phyloP scores from a whole-genome alignment of 2,329 filamentous ascomycete genomes.

The Curvularia hawaiiensis region DNA sequence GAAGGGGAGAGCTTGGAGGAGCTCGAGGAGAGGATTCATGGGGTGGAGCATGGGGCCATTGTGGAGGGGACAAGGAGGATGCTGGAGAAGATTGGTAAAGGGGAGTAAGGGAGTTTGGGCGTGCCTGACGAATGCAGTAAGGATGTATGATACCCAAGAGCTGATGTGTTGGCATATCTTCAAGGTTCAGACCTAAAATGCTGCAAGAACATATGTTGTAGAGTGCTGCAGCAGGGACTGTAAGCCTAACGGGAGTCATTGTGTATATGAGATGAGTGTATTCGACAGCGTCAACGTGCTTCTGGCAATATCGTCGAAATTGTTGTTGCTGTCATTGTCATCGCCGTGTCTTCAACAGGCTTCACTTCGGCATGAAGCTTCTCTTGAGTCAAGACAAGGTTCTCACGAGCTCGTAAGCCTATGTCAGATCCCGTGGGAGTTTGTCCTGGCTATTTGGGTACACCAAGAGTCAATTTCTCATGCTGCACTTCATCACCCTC shows the following conservation, averaged over 20 bases:
- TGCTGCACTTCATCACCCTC: too few relatives aligned
- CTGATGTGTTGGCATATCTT: background rate
- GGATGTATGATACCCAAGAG: constrained; percentile 13
- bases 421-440: too few relatives aligned
- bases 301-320: too few relatives aligned
- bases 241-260: background rate
- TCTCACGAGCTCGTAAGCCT: too few relatives aligned
- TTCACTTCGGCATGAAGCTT: too few relatives aligned
- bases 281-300: background rate
- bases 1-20: constrained; percentile 62
- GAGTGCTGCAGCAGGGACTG: background rate
- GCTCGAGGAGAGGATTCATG: constrained; percentile 75
- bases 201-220: background rate
- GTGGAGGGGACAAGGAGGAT: constrained; percentile 70
- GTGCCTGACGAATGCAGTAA: background rate
- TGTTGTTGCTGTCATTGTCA: too few relatives aligned
- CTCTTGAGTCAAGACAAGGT: too few relatives aligned
- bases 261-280: background rate
- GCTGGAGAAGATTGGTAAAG: constrained; percentile 47
- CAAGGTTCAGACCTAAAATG: background rate
- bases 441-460: too few relatives aligned
- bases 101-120: background rate
- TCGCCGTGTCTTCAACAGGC: too few relatives aligned
- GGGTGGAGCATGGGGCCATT: constrained; percentile 77
- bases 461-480: too few relatives aligned